A percentile compares a stretch with the other conserved stretches of the same genome.
Conservation (phyloP, 2,329 filamentous ascomycete species). For the Claviceps pusilla region DNA sequence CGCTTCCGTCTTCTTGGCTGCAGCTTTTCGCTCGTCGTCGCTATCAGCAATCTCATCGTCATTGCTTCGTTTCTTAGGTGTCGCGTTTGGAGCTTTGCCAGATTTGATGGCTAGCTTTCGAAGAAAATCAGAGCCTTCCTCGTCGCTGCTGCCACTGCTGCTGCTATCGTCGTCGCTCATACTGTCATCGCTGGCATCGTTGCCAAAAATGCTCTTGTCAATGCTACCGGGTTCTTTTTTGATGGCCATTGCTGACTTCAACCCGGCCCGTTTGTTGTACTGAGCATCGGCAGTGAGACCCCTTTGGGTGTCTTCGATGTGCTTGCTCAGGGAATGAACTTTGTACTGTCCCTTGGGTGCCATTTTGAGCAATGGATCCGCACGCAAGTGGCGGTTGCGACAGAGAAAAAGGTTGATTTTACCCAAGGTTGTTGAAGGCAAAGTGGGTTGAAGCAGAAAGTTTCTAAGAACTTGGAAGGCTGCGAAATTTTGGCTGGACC, state of each 20-base stretch:
- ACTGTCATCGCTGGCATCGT: conserved; percentile 15
- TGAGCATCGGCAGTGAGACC: conserved; percentile 18
- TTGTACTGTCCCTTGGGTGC: conserved; percentile 22
- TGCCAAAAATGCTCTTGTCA: conserved; percentile 16
- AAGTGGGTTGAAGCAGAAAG: conserved; percentile 1
- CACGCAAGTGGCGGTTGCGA: conserved; percentile 1
- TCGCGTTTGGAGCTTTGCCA: conserved; percentile 5
- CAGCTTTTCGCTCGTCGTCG: conserved; percentile 22
- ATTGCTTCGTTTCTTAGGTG: conserved; percentile 17
- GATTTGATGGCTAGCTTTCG: conserved; percentile 15
- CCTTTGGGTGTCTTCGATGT: conserved; percentile 24
- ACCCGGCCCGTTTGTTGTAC: conserved; percentile 16
- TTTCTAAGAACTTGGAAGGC: conserved; percentile 6
- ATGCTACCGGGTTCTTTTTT: conserved; percentile 16
- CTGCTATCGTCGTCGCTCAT: conserved; percentile 18
- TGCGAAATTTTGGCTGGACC: conserved; percentile 6
- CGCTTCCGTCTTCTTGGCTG: conserved; percentile 10
- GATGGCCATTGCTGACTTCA: conserved; percentile 13
- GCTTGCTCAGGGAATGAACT: conserved; percentile 22
- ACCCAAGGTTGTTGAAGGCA: neutral
- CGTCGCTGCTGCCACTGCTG: conserved; percentile 20
- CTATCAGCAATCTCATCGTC: conserved; percentile 28
- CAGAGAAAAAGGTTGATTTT: neutral
- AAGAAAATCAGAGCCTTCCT: conserved; percentile 18
- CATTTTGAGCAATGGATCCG: conserved; percentile 15